Percentiles rank a stretch among this genome's conserved stretches.
These are phyloP conservation scores for Solanum raphanifolium DNA, from an alignment of 257 asterid genomes.

Conservation along the genomic window DNA sequence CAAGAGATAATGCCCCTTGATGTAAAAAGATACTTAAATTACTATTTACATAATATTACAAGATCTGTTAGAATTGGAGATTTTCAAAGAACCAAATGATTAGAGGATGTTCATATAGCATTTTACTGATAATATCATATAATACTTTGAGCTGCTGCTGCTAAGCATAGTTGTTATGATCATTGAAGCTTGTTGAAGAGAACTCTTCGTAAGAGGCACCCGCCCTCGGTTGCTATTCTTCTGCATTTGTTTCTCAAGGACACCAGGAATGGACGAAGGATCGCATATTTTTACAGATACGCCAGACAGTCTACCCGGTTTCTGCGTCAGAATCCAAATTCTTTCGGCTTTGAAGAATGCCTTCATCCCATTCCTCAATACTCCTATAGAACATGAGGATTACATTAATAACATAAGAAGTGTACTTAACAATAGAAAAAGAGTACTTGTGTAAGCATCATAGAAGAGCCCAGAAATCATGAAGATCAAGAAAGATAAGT, in stretches of 20 bases:
- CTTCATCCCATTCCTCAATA: slow-evolving; percentile 81
- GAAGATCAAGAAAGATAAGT: neutral
- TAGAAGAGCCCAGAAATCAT: neutral
- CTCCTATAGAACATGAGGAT: slow-evolving; percentile 23
- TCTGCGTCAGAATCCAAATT: slow-evolving; percentile 32
- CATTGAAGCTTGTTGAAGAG: neutral
- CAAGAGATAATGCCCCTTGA: neutral
- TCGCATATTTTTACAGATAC: neutral
- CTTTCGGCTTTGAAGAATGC: slow-evolving; percentile 51
- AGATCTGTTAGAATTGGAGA: neutral
- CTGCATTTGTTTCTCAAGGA: neutral
- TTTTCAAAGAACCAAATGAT: neutral
- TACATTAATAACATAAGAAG: neutral
- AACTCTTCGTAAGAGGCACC: neutral
- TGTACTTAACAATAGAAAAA: neutral
- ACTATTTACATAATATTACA: neutral
- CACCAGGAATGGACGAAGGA: neutral
- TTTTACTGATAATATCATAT: neutral
- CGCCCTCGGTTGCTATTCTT: neutral
- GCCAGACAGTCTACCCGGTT: slow-evolving; percentile 1
- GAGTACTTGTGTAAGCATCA: neutral
- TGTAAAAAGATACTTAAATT: neutral
- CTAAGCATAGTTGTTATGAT: neutral
- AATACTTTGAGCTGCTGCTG: neutral
- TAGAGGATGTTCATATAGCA: neutral